phyloP scores from a whole-genome alignment of 331 rosid genomes.

The Ulmus americana region DNA sequence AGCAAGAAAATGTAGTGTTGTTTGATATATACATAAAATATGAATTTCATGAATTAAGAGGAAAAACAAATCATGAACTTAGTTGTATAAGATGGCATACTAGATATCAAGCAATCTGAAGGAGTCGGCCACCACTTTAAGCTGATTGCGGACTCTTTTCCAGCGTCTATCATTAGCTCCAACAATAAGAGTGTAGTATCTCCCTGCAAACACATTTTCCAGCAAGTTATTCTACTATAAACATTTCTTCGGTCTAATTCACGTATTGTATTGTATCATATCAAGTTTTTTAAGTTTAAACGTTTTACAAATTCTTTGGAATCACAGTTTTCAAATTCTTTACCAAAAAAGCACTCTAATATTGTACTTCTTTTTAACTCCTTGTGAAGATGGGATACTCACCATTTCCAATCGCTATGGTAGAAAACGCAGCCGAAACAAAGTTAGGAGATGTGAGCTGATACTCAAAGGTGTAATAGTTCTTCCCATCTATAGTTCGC shows the following conservation, averaged over 20 bases:
- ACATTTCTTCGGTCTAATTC: neutral
- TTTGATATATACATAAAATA: neutral
- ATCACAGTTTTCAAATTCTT: too few species aligned
- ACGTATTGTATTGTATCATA: too few species aligned
- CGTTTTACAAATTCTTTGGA: too few species aligned
- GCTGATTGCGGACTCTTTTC: slow-evolving; percentile 67
- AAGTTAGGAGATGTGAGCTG: slow-evolving; percentile 61
- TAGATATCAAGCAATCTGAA: slow-evolving; percentile 76
- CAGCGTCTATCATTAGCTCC: slow-evolving; percentile 88
- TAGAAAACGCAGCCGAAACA: slow-evolving; percentile 60
- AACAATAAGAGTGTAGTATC: slow-evolving; percentile 73
- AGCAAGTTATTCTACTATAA: neutral
- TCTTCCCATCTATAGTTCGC: slow-evolving; percentile 67
- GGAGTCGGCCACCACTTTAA: slow-evolving; percentile 91
- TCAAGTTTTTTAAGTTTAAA: too few species aligned
- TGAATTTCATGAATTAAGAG: neutral
- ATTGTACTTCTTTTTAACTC: neutral
- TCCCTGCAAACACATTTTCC: slow-evolving; percentile 35
- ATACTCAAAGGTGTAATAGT: slow-evolving; percentile 76
- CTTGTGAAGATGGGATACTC: slow-evolving; percentile 8
- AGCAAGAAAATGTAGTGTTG: neutral
- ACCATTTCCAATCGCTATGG: slow-evolving; percentile 91
- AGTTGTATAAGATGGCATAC: slow-evolving; percentile 15
- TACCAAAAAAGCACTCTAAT: neutral
- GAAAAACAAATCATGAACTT: neutral